Conservation (phyloP, 177 flowering plant genomes). For the Telopea speciosissima region DNA sequence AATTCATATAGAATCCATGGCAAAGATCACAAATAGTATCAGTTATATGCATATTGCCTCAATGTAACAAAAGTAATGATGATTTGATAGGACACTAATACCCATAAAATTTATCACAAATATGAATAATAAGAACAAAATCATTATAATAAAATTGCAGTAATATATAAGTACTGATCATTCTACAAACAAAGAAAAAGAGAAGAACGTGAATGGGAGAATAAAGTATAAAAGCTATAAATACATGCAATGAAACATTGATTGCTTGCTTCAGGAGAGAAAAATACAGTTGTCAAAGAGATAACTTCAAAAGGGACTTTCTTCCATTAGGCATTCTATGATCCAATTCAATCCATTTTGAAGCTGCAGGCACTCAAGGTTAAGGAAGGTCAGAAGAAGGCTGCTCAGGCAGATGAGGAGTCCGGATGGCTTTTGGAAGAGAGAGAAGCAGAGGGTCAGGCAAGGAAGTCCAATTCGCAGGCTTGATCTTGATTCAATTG, state of each 20-base stretch:
- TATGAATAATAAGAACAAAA: not conserved
- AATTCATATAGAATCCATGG: constrained; percentile 38
- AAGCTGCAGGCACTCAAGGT: constrained; percentile 44
- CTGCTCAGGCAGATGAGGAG: constrained; percentile 31
- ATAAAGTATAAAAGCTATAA: too few species aligned
- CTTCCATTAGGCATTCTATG: too few species aligned
- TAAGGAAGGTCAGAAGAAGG: constrained; percentile 47
- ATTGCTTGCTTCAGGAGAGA: too few species aligned
- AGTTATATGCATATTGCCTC: not conserved
- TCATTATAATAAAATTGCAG: too few species aligned
- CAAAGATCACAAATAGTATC: constrained; percentile 19
- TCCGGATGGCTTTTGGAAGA: constrained; percentile 38
- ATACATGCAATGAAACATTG: too few species aligned
- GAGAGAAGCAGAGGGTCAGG: constrained; percentile 28
- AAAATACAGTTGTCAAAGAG: too few species aligned
- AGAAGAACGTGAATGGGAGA: too few species aligned
- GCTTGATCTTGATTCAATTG: constrained; percentile 15
- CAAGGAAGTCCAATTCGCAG: constrained; percentile 25
- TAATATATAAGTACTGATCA: too few species aligned
- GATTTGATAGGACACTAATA: not conserved
- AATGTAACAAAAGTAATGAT: not conserved
- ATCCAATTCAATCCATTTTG: not conserved
- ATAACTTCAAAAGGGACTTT: too few species aligned
- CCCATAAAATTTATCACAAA: not conserved
- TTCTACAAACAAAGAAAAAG: too few species aligned